Percentiles rank a stretch among this genome's conserved stretches.
Evolutionary conservation across 176 grass and related monocot species (phyloP).

Genomic region (Musa itinerans): DNA sequence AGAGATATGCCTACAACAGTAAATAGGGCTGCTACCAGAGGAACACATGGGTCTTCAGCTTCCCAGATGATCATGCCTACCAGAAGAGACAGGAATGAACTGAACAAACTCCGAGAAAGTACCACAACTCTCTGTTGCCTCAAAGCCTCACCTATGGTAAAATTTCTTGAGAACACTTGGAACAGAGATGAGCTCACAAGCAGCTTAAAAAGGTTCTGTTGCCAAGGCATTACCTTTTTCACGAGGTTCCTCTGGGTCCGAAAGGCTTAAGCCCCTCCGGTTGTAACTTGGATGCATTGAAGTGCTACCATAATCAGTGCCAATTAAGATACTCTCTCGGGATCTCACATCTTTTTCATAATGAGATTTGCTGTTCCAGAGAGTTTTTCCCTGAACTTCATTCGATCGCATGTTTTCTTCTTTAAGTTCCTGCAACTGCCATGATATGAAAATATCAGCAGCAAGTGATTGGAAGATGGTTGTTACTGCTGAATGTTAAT

Average conservation of each 20-base stretch:
- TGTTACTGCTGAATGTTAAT: background rate
- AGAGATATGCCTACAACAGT: constrained; percentile 44
- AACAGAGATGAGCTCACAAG: background rate
- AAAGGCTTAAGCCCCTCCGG: background rate
- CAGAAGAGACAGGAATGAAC: constrained; percentile 36
- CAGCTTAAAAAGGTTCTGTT: too few relatives aligned
- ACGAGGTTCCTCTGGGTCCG: background rate
- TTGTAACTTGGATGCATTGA: background rate
- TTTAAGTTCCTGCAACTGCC: constrained; percentile 38
- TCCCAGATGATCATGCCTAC: constrained; percentile 43
- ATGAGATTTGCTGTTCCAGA: constrained; percentile 10
- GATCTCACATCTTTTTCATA: background rate
- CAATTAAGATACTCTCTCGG: too few relatives aligned
- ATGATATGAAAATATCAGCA: background rate
- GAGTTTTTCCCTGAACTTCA: constrained; percentile 30
- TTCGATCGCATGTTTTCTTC: constrained; percentile 48
- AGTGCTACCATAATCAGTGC: background rate
- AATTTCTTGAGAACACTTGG: background rate
- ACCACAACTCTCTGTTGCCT: constrained; percentile 10
- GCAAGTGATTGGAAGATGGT: too few relatives aligned
- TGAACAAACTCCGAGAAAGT: constrained; percentile 36
- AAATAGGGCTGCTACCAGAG: constrained; percentile 45
- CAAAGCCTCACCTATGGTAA: background rate
- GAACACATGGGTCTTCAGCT: constrained; percentile 36
- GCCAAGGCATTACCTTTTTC: background rate